Evolutionary conservation across 2,329 filamentous ascomycete species (phyloP).

Genomic region (Fusarium sp.): DNA sequence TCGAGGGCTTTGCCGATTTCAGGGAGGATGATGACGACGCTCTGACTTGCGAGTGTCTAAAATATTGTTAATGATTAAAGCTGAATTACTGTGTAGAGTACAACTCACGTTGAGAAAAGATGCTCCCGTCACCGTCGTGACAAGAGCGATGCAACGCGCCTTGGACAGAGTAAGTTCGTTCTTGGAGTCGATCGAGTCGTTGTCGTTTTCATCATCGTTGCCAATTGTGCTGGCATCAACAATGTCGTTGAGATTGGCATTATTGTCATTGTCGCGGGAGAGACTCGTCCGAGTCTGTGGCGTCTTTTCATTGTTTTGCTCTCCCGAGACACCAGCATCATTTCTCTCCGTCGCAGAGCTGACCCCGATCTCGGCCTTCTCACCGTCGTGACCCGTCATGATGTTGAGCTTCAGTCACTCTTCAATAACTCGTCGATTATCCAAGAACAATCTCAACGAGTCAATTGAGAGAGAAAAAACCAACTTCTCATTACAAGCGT

Average conservation of each 20-base stretch:
- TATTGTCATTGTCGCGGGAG: background rate
- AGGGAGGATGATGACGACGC: constrained; percentile 57
- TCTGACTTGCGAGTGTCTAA: constrained; percentile 45
- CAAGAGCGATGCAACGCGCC: constrained; percentile 65
- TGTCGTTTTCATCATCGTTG: constrained; percentile 19
- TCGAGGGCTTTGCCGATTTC: constrained; percentile 67
- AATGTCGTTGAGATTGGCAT: background rate
- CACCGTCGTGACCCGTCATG: constrained; percentile 21
- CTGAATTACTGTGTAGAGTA: too few relatives aligned
- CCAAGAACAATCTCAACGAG: background rate
- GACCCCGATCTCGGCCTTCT: constrained; percentile 19
- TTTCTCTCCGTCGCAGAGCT: constrained; percentile 3
- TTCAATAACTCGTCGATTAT: background rate
- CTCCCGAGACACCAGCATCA: background rate
- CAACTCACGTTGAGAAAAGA: constrained; percentile 64
- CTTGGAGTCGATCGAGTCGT: constrained; percentile 38
- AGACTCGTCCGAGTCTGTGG: constrained; percentile 4
- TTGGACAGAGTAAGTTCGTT: constrained; percentile 57
- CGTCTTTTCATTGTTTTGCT: constrained; percentile 17
- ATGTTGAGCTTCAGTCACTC: background rate
- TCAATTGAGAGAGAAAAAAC: background rate
- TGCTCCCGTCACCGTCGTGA: constrained; percentile 65
- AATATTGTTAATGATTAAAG: background rate
- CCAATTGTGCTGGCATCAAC: background rate
- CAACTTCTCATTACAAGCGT: background rate